A percentile compares a stretch with the other conserved stretches of the same genome.
Conservation (phyloP, 208 protist species). For the Porcisia deanei region DNA sequence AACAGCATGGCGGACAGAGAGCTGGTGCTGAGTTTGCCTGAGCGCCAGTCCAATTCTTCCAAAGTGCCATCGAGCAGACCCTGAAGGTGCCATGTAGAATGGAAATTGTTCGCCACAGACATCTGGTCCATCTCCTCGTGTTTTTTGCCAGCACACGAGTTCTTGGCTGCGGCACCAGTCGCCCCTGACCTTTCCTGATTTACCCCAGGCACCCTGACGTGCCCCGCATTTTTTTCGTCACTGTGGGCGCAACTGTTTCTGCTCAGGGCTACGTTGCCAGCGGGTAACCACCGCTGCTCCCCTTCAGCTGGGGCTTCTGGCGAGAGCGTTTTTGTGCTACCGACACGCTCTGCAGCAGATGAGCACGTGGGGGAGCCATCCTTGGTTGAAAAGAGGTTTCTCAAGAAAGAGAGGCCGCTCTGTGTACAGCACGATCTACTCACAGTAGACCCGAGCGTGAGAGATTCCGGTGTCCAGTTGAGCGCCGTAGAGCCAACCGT, state of each 20-base stretch:
- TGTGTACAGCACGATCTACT: background rate
- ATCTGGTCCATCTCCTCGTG: background rate
- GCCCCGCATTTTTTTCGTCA: background rate
- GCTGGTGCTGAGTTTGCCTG: background rate
- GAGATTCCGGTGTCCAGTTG: background rate
- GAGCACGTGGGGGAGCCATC: background rate
- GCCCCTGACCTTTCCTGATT: background rate
- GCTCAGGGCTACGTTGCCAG: background rate
- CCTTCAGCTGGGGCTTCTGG: background rate
- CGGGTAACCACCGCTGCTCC: constrained; percentile 1
- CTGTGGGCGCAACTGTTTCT: background rate
- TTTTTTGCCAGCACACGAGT: background rate
- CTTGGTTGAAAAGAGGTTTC: background rate
- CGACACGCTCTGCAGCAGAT: constrained; percentile 11
- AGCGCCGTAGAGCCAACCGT: background rate
- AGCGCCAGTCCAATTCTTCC: background rate
- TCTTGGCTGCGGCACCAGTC: background rate
- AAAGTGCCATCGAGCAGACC: constrained; percentile 8
- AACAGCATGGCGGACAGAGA: constrained; percentile 31
- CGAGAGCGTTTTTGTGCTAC: background rate
- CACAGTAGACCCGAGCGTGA: background rate
- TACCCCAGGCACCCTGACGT: background rate
- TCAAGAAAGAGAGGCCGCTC: constrained; percentile 5
- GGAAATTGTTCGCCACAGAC: background rate
- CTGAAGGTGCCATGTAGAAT: constrained; percentile 19